Evolutionary conservation across 2,329 filamentous ascomycete species (phyloP).

Genomic region (Leptographium procerum): DNA sequence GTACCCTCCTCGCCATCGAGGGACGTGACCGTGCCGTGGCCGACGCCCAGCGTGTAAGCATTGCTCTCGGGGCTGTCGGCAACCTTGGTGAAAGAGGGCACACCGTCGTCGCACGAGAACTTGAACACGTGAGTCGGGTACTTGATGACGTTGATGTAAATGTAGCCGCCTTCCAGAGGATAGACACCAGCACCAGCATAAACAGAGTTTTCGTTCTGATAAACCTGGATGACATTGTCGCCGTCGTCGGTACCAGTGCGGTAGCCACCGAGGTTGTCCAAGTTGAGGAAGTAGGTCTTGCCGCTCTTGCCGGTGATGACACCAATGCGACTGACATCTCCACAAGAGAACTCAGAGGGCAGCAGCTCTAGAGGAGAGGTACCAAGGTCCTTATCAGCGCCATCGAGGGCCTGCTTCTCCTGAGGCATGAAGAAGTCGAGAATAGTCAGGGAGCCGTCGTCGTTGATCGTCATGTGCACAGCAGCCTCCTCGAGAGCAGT

Average conservation of each 20-base stretch:
- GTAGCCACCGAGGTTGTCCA: conserved; percentile 38
- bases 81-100: conserved; percentile 42
- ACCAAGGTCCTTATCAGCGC: conserved; percentile 36
- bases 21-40: conserved; percentile 45
- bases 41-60: conserved; percentile 41
- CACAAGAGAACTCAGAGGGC: conserved; percentile 31
- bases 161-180: conserved; percentile 33
- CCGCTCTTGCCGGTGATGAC: conserved; percentile 37
- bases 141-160: conserved; percentile 40
- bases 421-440: conserved; percentile 40
- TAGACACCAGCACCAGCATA: conserved; percentile 36
- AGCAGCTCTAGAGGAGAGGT: conserved; percentile 32
- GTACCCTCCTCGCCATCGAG: conserved; percentile 41
- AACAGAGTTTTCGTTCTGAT: conserved; percentile 35
- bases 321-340: conserved; percentile 32
- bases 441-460: conserved; percentile 28
- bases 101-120: conserved; percentile 39
- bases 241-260: conserved; percentile 29
- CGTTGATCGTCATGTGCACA: conserved; percentile 34
- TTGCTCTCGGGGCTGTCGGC: conserved; percentile 37
- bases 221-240: conserved; percentile 31
- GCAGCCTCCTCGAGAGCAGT: conserved; percentile 35
- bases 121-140: conserved; percentile 46
- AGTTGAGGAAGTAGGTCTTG: conserved; percentile 37
- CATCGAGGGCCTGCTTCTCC: conserved; percentile 36